Evolutionary conservation across 2,329 filamentous ascomycete species (phyloP).

Genomic region (Fusarium avenaceum): DNA sequence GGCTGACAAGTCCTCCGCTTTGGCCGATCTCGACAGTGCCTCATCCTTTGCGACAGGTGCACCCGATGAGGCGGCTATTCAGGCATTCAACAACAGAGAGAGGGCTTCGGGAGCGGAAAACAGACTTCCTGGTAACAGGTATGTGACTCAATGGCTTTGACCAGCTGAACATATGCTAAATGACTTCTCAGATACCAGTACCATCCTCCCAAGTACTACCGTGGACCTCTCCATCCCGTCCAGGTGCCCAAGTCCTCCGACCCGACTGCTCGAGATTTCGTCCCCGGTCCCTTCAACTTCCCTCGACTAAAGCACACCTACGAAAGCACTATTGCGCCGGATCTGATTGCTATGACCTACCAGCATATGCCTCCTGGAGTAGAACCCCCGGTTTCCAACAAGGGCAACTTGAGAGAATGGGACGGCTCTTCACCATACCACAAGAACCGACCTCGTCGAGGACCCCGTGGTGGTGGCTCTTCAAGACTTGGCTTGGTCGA

Average conservation of each 20-base stretch:
- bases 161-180: constrained; percentile 17
- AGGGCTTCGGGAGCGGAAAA: constrained; percentile 53
- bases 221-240: constrained; percentile 92
- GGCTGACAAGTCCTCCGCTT: constrained; percentile 54
- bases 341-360: constrained; percentile 91
- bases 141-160: constrained; percentile 34
- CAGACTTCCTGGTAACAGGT: constrained; percentile 64
- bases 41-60: constrained; percentile 63
- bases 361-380: constrained; percentile 86
- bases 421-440: constrained; percentile 93
- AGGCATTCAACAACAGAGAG: constrained; percentile 59
- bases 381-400: constrained; percentile 58
- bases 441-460: constrained; percentile 87
- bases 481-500: constrained; percentile 79
- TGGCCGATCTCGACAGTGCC: constrained; percentile 65
- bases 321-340: constrained; percentile 85
- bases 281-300: constrained; percentile 90
- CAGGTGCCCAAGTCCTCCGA: constrained; percentile 90
- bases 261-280: constrained; percentile 87
- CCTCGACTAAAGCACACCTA: constrained; percentile 92
- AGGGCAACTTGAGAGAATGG: constrained; percentile 84
- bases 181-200: constrained; percentile 83
- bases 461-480: constrained; percentile 78
- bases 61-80: constrained; percentile 55
- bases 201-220: constrained; percentile 93